phyloP scores from a whole-genome alignment of 345 rosid species.

The Carallia pectinifolia region DNA sequence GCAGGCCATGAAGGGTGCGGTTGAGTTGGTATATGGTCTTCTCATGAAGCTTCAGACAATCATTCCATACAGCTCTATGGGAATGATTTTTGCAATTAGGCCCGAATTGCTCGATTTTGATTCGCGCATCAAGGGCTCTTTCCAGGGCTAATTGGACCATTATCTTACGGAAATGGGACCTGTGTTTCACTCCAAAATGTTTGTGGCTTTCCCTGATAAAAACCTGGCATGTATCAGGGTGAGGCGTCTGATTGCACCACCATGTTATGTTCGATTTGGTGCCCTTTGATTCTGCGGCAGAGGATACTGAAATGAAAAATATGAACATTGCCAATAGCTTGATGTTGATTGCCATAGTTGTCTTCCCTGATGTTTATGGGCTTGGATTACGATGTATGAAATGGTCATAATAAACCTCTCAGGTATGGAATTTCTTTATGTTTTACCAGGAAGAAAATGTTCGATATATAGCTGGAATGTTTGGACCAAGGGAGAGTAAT shows the following conservation, averaged over 20 bases:
- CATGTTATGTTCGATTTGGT: conserved; percentile 30
- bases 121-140: conserved; percentile 37
- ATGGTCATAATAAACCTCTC: conserved; percentile 18
- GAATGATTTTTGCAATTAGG: conserved; percentile 26
- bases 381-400: conserved; percentile 12
- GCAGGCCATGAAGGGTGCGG: conserved; percentile 47
- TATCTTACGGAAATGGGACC: conserved; percentile 51
- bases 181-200: conserved; percentile 32
- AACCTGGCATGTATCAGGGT: conserved; percentile 63
- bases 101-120: conserved; percentile 26
- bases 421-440: not conserved
- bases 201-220: conserved; percentile 33
- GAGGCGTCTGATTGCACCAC: conserved; percentile 85
- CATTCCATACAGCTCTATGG: conserved; percentile 51
- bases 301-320: conserved; percentile 25
- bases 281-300: conserved; percentile 18
- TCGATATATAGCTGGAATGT: not conserved
- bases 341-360: conserved; percentile 22
- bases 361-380: not conserved
- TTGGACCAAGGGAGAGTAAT: conserved; percentile 8
- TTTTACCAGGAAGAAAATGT: not conserved
- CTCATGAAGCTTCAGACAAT: conserved; percentile 60
- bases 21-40: conserved; percentile 60
- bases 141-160: conserved; percentile 51
- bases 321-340: conserved; percentile 22